A percentile compares a stretch with the other conserved stretches of the same genome.
Evolutionary conservation across 1,284 basidiomycete genomes (phyloP).

Genomic region (Cutaneotrichosporon mucoides): DNA sequence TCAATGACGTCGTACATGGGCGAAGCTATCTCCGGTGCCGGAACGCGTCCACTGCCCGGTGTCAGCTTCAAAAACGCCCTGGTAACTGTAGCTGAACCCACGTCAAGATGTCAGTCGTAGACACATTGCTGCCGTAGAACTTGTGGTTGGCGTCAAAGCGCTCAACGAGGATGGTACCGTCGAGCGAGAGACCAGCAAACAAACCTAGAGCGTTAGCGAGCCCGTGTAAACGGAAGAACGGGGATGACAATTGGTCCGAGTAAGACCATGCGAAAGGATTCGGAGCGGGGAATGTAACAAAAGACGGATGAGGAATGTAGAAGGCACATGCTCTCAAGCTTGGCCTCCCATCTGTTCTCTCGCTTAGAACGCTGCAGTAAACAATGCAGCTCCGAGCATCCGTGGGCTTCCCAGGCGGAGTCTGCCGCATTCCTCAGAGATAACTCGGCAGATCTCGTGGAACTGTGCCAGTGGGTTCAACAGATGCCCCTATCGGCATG

Average conservation of each 20-base stretch:
- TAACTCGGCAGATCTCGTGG: too few species aligned
- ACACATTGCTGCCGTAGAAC: slow-evolving; percentile 90
- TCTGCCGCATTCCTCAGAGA: too few species aligned
- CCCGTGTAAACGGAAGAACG: neutral
- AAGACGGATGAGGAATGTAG: too few species aligned
- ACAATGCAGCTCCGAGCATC: too few species aligned
- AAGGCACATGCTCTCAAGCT: too few species aligned
- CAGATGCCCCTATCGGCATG: too few species aligned
- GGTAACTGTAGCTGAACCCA: slow-evolving; percentile 15
- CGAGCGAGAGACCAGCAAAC: slow-evolving; percentile 90
- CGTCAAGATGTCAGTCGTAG: slow-evolving; percentile 78
- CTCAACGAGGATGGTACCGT: slow-evolving; percentile 92
- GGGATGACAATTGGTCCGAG: neutral
- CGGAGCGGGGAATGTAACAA: too few species aligned
- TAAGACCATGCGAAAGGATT: too few species aligned
- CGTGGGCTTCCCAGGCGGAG: too few species aligned
- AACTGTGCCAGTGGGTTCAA: too few species aligned
- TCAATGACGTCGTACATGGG: slow-evolving; percentile 93
- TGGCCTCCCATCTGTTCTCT: too few species aligned
- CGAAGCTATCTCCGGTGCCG: slow-evolving; percentile 92
- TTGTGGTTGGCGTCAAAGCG: slow-evolving; percentile 90
- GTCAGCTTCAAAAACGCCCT: neutral
- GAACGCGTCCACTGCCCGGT: slow-evolving; percentile 61
- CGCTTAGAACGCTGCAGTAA: too few species aligned
- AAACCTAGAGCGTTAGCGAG: slow-evolving; percentile 58